Evolutionary conservation across 2,329 filamentous ascomycete species (phyloP), one percentile per base, ranked within the genome.

Genomic region (Alternaria longipes): DNA sequence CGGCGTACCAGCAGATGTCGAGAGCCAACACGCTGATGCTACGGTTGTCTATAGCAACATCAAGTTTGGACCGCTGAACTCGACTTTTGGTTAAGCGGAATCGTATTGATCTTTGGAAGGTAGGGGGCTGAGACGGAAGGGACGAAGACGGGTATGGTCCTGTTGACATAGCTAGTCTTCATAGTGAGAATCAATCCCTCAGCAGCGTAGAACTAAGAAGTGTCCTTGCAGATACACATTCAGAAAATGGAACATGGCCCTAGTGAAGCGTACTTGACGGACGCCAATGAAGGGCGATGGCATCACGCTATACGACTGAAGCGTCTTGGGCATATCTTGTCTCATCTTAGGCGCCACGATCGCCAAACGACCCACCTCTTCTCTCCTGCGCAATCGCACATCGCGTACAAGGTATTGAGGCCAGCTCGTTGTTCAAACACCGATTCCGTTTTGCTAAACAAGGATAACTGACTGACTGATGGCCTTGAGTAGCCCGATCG

Each of bases 1-100:
- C 20, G 77, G 77, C 38, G 65, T 62, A 16, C 76, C 77, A n/a
- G 67, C 59, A 8, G 74, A 76, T 36, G 67, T 74, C 24, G 72
- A 76, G 51, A 56, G 59, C 44, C 47, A 69, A 16, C 50, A 40
- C n/a, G 46, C 69, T 14, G 60, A 68, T 45, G 70, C 73, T 9
- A 60, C 68, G 4, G 73, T 74, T 28, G 65, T 58, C 8, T 75
- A 69, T 59, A 71, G 69, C 8, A 73, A 73, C 54, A 74, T 76
- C 66, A 74, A 69, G 60, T 75, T 74, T 45, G 73, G 74, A 9
- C 69, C 72, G 3, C 64, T 75, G 20, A 72, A 73, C 42, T 71
- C 70, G 8, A 76, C 74, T 24, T 76, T 75, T 46, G 60, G 63
- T 50, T 64, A 56, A 8, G 36, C 9, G 20, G 24, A 34, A 18